A percentile compares a stretch with the other conserved stretches of the same genome.
phyloP scores from a whole-genome alignment of 1,139 yeast species.

The Debaryomyces fabryi region DNA sequence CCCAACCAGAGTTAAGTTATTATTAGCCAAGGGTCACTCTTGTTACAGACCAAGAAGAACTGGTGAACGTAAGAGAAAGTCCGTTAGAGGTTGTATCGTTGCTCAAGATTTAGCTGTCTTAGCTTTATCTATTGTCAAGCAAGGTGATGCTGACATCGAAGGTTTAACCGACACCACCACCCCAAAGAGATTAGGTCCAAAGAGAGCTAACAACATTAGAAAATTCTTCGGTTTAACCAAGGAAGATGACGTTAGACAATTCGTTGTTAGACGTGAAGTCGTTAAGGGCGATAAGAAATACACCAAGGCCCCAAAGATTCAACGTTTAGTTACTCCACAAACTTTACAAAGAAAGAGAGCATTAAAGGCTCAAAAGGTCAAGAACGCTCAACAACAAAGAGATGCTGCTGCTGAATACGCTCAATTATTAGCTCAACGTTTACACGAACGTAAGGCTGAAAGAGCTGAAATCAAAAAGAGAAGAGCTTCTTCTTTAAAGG shows the following conservation, averaged over 20 bases:
- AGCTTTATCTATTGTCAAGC: constrained; percentile 91
- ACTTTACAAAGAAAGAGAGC: constrained; percentile 99
- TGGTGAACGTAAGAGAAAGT: constrained; percentile 99
- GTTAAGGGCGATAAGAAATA: constrained; percentile 97
- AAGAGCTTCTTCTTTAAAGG: constrained; percentile 98
- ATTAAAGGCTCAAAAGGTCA: constrained; percentile 89
- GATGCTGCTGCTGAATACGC: constrained; percentile 99
- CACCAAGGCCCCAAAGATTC: constrained; percentile 99
- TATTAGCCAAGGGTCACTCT: constrained; percentile 92
- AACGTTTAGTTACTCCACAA: constrained; percentile 99
- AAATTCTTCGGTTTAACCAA: constrained; percentile 98
- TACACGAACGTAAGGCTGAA: constrained; percentile 97
- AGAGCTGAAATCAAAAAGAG: constrained; percentile 98
- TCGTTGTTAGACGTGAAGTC: constrained; percentile 97
- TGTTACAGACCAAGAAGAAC: constrained; percentile 99
- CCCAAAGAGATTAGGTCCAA: constrained; percentile 99
- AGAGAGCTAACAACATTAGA: constrained; percentile 99
- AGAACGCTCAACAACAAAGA: constrained; percentile 98
- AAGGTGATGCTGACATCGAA: constrained; percentile 93
- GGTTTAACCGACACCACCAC: constrained; percentile 94
- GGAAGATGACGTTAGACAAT: constrained; percentile 94
- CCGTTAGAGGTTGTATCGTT: constrained; percentile 99
- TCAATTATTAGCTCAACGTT: constrained; percentile 97
- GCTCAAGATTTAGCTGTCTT: constrained; percentile 96
- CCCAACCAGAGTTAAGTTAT: constrained; percentile 98